Evolutionary conservation across 768 basidiomycete genomes (phyloP).

Genomic region (Stropharia rugosoannulata): DNA sequence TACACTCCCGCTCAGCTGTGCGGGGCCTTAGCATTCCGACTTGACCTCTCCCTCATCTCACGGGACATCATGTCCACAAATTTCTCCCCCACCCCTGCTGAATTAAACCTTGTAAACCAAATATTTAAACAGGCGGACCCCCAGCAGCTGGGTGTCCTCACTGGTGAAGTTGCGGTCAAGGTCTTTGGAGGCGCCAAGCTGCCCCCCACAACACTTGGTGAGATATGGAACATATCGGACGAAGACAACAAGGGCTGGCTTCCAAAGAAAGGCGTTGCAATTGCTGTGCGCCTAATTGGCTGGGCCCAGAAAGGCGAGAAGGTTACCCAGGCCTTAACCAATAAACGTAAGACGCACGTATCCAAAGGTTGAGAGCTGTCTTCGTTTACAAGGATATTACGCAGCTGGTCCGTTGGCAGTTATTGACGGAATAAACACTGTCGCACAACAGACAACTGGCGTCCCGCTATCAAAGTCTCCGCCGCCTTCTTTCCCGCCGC

Average conservation of each 20-base stretch:
- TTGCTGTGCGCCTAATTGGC: conserved; percentile 88
- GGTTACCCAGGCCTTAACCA: conserved; percentile 57
- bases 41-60: conserved; percentile 9
- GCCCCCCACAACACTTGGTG: conserved; percentile 74
- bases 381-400: conserved; percentile 11
- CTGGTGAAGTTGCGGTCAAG: conserved; percentile 88
- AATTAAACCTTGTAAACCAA: conserved; percentile 63
- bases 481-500: conserved; percentile 55
- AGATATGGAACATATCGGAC: conserved; percentile 94
- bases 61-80: conserved; percentile 40
- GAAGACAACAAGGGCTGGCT: conserved; percentile 93
- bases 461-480: conserved; percentile 64
- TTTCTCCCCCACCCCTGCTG: conserved; percentile 47
- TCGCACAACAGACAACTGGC: conserved; percentile 59
- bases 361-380: conserved; percentile 1
- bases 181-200: conserved; percentile 85
- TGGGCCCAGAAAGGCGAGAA: conserved; percentile 88
- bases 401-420: conserved; percentile 83
- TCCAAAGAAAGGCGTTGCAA: conserved; percentile 81
- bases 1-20: background rate
- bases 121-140: conserved; percentile 76
- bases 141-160: conserved; percentile 79
- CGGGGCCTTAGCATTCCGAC: conserved; percentile 10
- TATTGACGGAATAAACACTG: conserved; percentile 66
- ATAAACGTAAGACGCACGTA: conserved; percentile 59